Evolutionary conservation across 2,329 filamentous ascomycete species (phyloP).

Genomic region (Pseudogymnoascus sp.): DNA sequence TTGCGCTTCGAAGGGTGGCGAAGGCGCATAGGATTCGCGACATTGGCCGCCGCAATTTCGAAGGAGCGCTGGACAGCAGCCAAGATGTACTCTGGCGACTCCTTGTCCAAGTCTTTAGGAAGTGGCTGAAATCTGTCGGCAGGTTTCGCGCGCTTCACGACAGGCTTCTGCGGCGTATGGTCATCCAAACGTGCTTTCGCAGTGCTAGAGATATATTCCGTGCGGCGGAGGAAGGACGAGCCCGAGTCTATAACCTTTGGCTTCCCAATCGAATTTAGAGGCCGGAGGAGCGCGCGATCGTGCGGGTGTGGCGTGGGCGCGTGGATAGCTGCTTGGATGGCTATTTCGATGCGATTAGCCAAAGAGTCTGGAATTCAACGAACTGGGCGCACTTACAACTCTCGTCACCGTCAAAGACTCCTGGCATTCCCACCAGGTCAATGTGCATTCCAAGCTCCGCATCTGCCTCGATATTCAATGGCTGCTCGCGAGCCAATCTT

Average conservation of each 20-base stretch:
- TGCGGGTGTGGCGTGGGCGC: slow-evolving; percentile 69
- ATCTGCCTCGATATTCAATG: slow-evolving; percentile 93
- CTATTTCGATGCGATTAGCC: slow-evolving; percentile 38
- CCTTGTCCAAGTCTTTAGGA: slow-evolving; percentile 46
- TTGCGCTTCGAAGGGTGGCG: slow-evolving; percentile 51
- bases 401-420: slow-evolving; percentile 91
- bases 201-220: slow-evolving; percentile 77
- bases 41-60: slow-evolving; percentile 44
- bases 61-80: slow-evolving; percentile 60
- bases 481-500: slow-evolving; percentile 80
- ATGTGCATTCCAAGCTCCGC: slow-evolving; percentile 97
- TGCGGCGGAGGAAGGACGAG: slow-evolving; percentile 90
- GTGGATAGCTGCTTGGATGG: slow-evolving; percentile 72
- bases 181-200: slow-evolving; percentile 44
- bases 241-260: slow-evolving; percentile 67
- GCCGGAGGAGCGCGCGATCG: slow-evolving; percentile 76
- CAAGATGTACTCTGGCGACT: slow-evolving; percentile 59
- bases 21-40: slow-evolving; percentile 47
- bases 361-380: slow-evolving; percentile 13
- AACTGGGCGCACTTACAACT: slow-evolving; percentile 56
- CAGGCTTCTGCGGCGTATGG: slow-evolving; percentile 32
- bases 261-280: slow-evolving; percentile 78
- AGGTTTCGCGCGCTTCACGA: slow-evolving; percentile 36
- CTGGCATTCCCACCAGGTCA: slow-evolving; percentile 88
- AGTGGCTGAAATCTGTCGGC: slow-evolving; percentile 38